Evolutionary conservation across 768 basidiomycete genomes (phyloP).

Genomic region (Termitomyces sp.): DNA sequence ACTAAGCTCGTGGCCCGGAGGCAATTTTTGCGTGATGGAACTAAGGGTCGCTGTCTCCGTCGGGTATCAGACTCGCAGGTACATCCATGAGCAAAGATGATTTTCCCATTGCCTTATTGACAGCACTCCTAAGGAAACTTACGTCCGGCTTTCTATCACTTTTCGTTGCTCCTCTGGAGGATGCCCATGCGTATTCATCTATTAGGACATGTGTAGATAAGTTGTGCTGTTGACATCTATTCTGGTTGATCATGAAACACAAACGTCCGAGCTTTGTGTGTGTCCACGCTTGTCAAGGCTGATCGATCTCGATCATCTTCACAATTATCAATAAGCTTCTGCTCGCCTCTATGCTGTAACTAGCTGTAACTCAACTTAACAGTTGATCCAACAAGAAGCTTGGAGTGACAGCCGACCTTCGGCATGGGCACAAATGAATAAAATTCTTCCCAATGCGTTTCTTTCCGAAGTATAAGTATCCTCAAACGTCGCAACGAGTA

Average conservation of each 20-base stretch:
- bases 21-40: conserved; percentile 13
- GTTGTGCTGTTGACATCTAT: not conserved
- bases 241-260: not conserved
- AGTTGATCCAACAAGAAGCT: not conserved
- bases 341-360: not conserved
- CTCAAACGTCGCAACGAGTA: not conserved
- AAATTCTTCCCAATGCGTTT: not conserved
- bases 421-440: not conserved
- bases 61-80: not conserved
- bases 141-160: not conserved
- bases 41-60: conserved; percentile 9
- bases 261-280: not conserved
- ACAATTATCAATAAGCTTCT: not conserved
- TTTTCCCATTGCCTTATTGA: not conserved
- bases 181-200: not conserved
- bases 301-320: not conserved
- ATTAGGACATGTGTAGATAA: not conserved
- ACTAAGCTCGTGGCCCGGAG: conserved; percentile 1
- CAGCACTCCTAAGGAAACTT: not conserved
- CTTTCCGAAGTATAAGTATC: not conserved
- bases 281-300: not conserved
- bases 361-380: not conserved
- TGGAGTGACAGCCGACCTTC: not conserved
- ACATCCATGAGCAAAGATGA: not conserved
- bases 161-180: not conserved